Evolutionary conservation across 495 filamentous ascomycete genomes (phyloP), one percentile per base, ranked within the genome.

Genomic region (Trichoderma erinaceum): DNA sequence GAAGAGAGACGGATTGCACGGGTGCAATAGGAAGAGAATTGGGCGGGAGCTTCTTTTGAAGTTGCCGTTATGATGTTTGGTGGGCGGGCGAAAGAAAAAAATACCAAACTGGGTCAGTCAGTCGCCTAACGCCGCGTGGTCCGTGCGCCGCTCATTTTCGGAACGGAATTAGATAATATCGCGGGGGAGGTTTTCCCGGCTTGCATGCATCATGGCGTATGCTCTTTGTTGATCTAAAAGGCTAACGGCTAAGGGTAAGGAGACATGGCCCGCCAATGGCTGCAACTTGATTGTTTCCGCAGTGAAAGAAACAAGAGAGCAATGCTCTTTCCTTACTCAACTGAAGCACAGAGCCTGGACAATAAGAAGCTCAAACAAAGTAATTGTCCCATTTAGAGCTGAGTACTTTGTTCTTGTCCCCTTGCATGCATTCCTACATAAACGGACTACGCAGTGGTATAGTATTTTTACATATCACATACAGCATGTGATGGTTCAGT

Each of bases 111-210:
- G 74, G 21, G 27, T 72, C 35, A 21, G 58, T 67, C 41, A 70
- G 58, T 67, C 41, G 70, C 69, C 74, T 72, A 75, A 64, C 74
- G 68, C 21, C 75, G 68, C 32, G 76, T 74, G 15, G 71, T 75
- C 56, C 56, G 56, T 61, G 56, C 56, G 56, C 25, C 11, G 27
- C n/a, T 21, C 10, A 12, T 21, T 21, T 12, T 61, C 56, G 56
- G 56, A 61, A 61, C 56, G 56, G 56, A 61, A 61, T 61, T 61
- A 61, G 27, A 10, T 38, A 38, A 38, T 61, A 61, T 61, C 23
- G 56, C 56, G 56, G 56, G 56, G 56, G 56, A 32, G 44, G 56
- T 61, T 61, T 61, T 61, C 27, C 56, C 23, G 56, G 56, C 56
- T 32, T 23, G 23, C 16, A 21, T 52, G 56, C 23, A 56, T 56